Conservation (phyloP, 2,329 filamentous ascomycete genomes). For the Fusarium sp. region DNA sequence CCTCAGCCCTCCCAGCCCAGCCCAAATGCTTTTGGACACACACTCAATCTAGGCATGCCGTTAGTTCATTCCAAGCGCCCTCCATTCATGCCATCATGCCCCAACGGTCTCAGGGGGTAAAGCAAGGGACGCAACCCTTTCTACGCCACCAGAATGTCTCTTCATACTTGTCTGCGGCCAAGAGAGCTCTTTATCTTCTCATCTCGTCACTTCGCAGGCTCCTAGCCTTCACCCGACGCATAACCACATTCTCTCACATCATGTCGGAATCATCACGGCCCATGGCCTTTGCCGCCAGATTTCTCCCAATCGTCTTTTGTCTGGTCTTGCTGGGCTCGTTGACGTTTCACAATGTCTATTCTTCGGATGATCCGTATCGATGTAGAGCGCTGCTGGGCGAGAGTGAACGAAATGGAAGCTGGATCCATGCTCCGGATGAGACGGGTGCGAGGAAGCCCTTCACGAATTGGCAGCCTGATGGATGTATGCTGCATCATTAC, state of each 20-base stretch:
- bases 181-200: background rate
- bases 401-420: conserved; percentile 55
- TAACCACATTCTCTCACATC: background rate
- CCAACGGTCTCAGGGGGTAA: background rate
- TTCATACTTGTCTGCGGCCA: background rate
- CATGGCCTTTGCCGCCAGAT: conserved; percentile 14
- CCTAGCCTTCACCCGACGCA: background rate
- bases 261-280: conserved; percentile 22
- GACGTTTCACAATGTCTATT: conserved; percentile 17
- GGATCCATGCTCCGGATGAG: conserved; percentile 51
- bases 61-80: background rate
- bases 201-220: background rate
- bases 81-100: conserved; percentile 3
- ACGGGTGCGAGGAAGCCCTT: conserved; percentile 46
- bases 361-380: conserved; percentile 58
- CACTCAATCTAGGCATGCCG: background rate
- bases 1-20: too few species aligned
- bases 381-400: conserved; percentile 56
- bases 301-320: conserved; percentile 34
- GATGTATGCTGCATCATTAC: conserved; percentile 68
- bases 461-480: conserved; percentile 66
- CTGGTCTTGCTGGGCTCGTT: conserved; percentile 26
- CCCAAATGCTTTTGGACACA: background rate
- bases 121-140: background rate
- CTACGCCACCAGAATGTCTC: background rate